Percentiles rank a stretch among this genome's conserved stretches.
Conservation (phyloP, 1,284 basidiomycete genomes). For the Trametes hirsuta region DNA sequence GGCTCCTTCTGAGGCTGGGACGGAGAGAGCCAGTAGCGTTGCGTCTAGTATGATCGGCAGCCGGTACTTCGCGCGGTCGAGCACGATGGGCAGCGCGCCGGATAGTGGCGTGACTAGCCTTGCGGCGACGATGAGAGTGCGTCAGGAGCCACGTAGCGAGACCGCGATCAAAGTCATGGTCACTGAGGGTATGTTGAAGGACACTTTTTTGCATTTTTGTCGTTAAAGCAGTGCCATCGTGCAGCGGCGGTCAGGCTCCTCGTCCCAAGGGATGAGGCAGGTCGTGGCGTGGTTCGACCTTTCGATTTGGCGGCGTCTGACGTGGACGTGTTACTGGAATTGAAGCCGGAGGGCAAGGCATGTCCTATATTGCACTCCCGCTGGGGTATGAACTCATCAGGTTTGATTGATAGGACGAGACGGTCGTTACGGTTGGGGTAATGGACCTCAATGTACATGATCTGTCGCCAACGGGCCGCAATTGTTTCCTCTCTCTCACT, state of each 20-base stretch:
- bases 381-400: not conserved
- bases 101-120: conserved; percentile 37
- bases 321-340: conserved; percentile 64
- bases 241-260: conserved; percentile 48
- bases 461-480: conserved; percentile 38
- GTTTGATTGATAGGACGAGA: conserved; percentile 61
- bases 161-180: conserved; percentile 55
- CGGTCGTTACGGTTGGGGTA: conserved; percentile 62
- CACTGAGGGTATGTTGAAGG: conserved; percentile 54
- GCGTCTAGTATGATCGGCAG: conserved; percentile 83
- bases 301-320: conserved; percentile 68
- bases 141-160: conserved; percentile 39
- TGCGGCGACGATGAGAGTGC: conserved; percentile 30
- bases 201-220: not conserved
- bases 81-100: conserved; percentile 45
- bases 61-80: conserved; percentile 72
- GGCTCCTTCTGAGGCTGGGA: conserved; percentile 27
- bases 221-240: not conserved
- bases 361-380: too few relatives aligned
- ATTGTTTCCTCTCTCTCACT: conserved; percentile 53
- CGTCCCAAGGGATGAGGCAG: conserved; percentile 41
- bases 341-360: conserved; percentile 74
- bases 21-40: conserved; percentile 46
- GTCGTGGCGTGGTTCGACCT: conserved; percentile 38
- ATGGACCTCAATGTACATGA: conserved; percentile 65